These are phyloP conservation scores for Globisporangium canariense DNA, from an alignment of 352 stramenopile genomes.

Conservation along the genomic window DNA sequence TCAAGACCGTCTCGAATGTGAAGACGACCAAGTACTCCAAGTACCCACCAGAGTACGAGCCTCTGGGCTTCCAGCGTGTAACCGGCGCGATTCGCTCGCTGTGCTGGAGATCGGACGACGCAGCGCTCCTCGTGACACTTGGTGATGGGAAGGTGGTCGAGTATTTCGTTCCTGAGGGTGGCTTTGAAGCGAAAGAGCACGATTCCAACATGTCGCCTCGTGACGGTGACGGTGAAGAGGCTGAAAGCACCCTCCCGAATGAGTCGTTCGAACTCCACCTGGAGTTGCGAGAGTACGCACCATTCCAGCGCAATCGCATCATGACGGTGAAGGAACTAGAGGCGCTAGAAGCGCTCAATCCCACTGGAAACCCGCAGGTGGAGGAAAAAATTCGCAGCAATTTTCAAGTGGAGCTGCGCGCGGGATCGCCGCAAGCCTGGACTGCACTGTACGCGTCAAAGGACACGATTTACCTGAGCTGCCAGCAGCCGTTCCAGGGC, in stretches of 20 bases:
- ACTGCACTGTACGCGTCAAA: slow-evolving; percentile 36
- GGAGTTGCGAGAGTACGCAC: slow-evolving; percentile 31
- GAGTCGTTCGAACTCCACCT: slow-evolving; percentile 57
- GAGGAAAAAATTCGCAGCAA: slow-evolving; percentile 48
- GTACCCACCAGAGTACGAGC: slow-evolving; percentile 60
- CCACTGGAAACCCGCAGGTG: slow-evolving; percentile 30
- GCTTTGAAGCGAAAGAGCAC: slow-evolving; percentile 12
- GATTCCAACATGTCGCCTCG: slow-evolving; percentile 9
- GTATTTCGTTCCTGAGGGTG: slow-evolving; percentile 49
- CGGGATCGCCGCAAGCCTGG: slow-evolving; percentile 25
- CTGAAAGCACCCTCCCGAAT: slow-evolving; percentile 25
- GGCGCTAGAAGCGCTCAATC: slow-evolving; percentile 38
- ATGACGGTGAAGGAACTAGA: slow-evolving; percentile 55
- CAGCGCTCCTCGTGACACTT: slow-evolving; percentile 67
- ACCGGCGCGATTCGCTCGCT: slow-evolving; percentile 33
- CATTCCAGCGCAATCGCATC: slow-evolving; percentile 39
- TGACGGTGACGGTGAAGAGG: slow-evolving; percentile 13
- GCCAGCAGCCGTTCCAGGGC: slow-evolving; percentile 29
- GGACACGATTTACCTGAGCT: slow-evolving; percentile 52
- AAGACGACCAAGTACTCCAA: slow-evolving; percentile 54
- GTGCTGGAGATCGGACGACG: slow-evolving; percentile 66
- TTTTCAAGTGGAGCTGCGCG: slow-evolving; percentile 42
- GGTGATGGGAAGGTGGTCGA: slow-evolving; percentile 54
- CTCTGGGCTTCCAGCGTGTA: slow-evolving; percentile 71
- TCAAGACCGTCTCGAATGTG: slow-evolving; percentile 48